phyloP scores from a whole-genome alignment of 192 early-diverging fungal species.

The Piromyces sp. region DNA sequence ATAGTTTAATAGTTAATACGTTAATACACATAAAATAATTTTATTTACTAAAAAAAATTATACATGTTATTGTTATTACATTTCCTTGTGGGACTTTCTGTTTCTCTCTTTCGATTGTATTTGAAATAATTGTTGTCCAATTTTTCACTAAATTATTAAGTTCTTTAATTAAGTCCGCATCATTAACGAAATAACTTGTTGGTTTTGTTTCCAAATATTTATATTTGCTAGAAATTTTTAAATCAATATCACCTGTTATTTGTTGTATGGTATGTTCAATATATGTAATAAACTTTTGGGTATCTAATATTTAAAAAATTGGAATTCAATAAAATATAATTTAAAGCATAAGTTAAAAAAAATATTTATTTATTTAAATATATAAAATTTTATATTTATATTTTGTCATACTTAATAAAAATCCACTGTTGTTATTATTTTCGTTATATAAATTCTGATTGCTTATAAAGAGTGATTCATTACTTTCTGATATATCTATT shows the following conservation, averaged over 20 bases:
- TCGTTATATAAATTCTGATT: neutral
- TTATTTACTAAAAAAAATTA: too few species aligned
- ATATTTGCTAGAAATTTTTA: neutral
- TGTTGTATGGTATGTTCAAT: neutral
- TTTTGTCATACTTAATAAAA: neutral
- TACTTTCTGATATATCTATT: conserved; percentile 7
- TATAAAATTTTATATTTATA: too few species aligned
- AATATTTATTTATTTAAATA: too few species aligned
- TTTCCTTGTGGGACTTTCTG: neutral
- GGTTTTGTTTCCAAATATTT: neutral
- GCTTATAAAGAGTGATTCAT: neutral
- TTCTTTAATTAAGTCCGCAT: neutral
- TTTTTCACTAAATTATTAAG: neutral
- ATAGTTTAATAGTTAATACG: too few species aligned
- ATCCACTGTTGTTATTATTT: neutral
- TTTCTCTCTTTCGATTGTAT: neutral
- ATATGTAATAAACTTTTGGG: neutral
- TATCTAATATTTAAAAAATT: neutral
- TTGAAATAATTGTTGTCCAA: neutral
- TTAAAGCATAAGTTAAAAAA: too few species aligned
- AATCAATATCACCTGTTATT: neutral
- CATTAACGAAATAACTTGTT: neutral
- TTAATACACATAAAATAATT: too few species aligned
- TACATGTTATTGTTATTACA: too few species aligned
- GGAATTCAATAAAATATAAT: too few species aligned